Evolutionary conservation across 2,329 filamentous ascomycete species (phyloP).

Genomic region (Fusarium sacchari): DNA sequence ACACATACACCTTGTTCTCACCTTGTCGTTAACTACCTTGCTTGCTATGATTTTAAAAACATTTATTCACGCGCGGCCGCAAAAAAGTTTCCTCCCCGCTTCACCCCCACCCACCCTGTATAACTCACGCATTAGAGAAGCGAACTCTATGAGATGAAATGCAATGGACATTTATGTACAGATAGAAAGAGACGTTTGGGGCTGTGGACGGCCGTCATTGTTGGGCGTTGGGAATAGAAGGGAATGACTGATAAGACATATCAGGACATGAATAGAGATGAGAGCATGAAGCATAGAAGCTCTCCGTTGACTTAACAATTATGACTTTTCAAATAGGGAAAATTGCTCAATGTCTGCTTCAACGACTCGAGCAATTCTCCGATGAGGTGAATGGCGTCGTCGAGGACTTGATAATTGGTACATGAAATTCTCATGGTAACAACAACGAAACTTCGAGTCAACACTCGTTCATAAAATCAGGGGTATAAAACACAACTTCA

Average conservation of each 20-base stretch:
- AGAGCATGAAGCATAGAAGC: conserved; percentile 40
- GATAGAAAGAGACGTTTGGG: conserved; percentile 37
- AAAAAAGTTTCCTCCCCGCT: conserved; percentile 12
- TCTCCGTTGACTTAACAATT: conserved; percentile 30
- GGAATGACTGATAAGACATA: conserved; percentile 36
- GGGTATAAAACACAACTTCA: conserved; percentile 15
- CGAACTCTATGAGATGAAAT: conserved; percentile 29
- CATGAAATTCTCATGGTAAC: neutral
- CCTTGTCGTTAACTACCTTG: conserved; percentile 30
- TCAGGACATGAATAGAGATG: conserved; percentile 43
- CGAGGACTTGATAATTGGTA: neutral
- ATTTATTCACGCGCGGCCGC: conserved; percentile 15
- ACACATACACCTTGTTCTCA: conserved; percentile 20
- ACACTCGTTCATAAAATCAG: neutral
- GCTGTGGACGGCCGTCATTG: conserved; percentile 38
- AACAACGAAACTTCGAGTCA: neutral
- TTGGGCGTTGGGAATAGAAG: conserved; percentile 48
- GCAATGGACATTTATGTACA: conserved; percentile 44
- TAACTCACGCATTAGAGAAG: conserved; percentile 27
- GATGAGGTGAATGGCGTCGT: neutral
- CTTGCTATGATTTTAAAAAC: conserved; percentile 26
- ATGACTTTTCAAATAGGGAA: neutral
- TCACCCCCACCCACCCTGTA: conserved; percentile 13
- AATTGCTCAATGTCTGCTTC: neutral
- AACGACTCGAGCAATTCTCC: neutral